Evolutionary conservation across 805 yeast species (phyloP).

Genomic region (Sugiyamaella marilandica): DNA sequence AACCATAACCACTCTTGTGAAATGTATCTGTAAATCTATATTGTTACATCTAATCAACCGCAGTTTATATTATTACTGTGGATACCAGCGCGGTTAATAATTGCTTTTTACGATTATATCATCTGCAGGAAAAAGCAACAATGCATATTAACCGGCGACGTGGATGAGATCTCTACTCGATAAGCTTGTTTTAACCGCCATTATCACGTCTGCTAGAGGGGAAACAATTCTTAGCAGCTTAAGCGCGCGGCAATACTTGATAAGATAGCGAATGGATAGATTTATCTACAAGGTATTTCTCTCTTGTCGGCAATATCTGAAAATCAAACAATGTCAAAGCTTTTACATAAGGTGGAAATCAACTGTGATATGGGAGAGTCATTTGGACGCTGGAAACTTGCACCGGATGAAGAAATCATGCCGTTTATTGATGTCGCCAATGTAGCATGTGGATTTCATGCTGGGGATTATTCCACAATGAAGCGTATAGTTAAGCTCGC

Average conservation of each 20-base stretch:
- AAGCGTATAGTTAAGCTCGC: slow-evolving; percentile 4
- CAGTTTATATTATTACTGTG: no score
- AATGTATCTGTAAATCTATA: no score
- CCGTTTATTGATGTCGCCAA: slow-evolving; percentile 5
- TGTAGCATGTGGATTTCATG: slow-evolving; percentile 6
- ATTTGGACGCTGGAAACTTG: slow-evolving; percentile 6
- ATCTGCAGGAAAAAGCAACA: background rate
- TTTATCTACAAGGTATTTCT: no score
- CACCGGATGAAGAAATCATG: slow-evolving; percentile 5
- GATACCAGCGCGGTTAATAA: no score
- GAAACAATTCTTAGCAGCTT: background rate
- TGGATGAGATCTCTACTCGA: no score
- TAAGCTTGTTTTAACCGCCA: no score
- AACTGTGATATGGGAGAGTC: slow-evolving; percentile 7
- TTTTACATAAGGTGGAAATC: background rate
- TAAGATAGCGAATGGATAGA: no score
- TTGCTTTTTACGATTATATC: no score
- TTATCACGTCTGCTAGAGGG: no score
- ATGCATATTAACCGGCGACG: background rate
- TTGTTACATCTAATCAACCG: no score
- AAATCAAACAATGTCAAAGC: background rate
- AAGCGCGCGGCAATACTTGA: background rate
- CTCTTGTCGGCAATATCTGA: no score
- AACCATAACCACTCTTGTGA: no score
- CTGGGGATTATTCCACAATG: slow-evolving; percentile 5